These are phyloP conservation scores for Diaporthe aspalathi DNA, from an alignment of 2,329 filamentous ascomycete species.

Conservation along the genomic window DNA sequence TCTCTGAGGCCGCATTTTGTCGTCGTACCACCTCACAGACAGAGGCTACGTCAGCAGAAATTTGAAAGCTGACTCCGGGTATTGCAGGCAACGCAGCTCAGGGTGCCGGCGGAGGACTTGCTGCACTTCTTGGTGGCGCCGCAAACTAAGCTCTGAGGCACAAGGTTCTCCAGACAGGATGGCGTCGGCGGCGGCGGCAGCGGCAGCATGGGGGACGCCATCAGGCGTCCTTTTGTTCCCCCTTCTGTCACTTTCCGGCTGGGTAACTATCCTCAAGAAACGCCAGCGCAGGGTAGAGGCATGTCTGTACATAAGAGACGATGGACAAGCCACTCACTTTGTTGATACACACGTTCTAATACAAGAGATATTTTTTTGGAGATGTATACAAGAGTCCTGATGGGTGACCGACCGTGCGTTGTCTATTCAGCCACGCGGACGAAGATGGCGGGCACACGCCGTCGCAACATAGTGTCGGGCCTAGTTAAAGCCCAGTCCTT, in stretches of 20 bases:
- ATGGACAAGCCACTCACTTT: not conserved
- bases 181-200: no score
- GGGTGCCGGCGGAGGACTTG: not conserved
- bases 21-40: no score
- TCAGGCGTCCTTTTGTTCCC: not conserved
- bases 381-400: not conserved
- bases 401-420: no score
- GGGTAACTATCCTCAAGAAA: not conserved
- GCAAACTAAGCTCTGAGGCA: not conserved
- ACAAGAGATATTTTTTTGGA: not conserved
- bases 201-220: not conserved
- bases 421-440: not conserved
- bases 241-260: not conserved
- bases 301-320: slow-evolving; percentile 16
- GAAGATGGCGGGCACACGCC: not conserved
- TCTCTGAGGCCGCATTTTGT: no score
- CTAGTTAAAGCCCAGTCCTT: slow-evolving; percentile 26
- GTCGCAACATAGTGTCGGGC: not conserved
- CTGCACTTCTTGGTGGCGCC: not conserved
- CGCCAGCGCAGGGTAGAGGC: not conserved
- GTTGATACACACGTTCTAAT: slow-evolving; percentile 22
- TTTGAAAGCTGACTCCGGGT: not conserved
- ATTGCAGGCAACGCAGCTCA: not conserved
- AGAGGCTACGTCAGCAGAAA: no score
- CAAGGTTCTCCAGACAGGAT: not conserved